These are phyloP conservation scores for Chlamydomonas asymmetrica DNA, from an alignment of 139 green algal species.

Conservation along the genomic window DNA sequence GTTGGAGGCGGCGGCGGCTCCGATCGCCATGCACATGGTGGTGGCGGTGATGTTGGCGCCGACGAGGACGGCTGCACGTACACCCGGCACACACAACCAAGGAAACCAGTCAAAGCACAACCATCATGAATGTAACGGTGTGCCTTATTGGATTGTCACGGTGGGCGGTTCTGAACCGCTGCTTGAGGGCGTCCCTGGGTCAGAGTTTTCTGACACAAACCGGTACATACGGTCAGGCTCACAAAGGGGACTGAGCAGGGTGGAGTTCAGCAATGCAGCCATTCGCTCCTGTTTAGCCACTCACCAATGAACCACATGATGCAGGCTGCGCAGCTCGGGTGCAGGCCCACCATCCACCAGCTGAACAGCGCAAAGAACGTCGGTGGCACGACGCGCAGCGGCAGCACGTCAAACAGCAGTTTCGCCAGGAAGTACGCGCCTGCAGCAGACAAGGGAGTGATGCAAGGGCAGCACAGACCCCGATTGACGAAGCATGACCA, in stretches of 20 bases:
- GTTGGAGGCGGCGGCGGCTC: conserved; percentile 58
- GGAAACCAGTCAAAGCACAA: too few relatives aligned
- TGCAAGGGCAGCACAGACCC: too few relatives aligned
- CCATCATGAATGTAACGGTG: too few relatives aligned
- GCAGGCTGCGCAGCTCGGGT: conserved; percentile 54
- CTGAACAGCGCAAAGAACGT: conserved; percentile 70
- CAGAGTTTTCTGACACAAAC: too few relatives aligned
- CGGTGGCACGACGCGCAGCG: conserved; percentile 67
- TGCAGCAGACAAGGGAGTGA: not conserved
- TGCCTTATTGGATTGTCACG: too few relatives aligned
- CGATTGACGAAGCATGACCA: too few relatives aligned
- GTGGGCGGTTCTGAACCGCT: too few relatives aligned
- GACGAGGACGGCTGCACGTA: conserved; percentile 48
- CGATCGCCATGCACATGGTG: conserved; percentile 67
- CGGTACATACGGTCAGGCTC: too few relatives aligned
- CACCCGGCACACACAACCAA: too few relatives aligned
- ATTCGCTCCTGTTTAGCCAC: too few relatives aligned
- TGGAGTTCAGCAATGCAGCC: too few relatives aligned
- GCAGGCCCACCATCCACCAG: conserved; percentile 66
- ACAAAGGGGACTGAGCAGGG: not conserved
- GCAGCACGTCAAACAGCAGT: conserved; percentile 71
- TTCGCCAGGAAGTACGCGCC: conserved; percentile 58
- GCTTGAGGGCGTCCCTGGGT: too few relatives aligned
- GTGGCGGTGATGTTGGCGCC: conserved; percentile 56
- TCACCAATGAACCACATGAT: conserved; percentile 59